Evolutionary conservation across 768 basidiomycete species (phyloP).

Genomic region (Paxillus rubicundulus): DNA sequence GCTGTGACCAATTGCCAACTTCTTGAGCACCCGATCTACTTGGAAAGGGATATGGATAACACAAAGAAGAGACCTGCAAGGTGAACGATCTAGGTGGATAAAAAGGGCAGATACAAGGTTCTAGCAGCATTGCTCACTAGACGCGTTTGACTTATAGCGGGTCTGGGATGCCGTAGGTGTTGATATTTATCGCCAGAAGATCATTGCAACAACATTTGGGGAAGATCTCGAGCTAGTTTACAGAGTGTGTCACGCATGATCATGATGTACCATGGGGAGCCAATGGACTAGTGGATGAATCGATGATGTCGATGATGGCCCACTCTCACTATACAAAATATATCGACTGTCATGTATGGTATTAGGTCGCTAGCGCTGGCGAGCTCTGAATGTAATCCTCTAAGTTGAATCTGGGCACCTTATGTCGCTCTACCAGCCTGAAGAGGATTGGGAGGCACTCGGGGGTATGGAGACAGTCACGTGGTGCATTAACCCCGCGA

Average conservation of each 20-base stretch:
- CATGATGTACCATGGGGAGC: no score
- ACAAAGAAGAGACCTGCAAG: neutral
- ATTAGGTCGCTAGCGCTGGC: no score
- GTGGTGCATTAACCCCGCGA: slow-evolving; percentile 12
- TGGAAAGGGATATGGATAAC: slow-evolving; percentile 8
- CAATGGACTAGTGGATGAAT: neutral
- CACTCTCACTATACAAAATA: no score
- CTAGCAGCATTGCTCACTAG: neutral
- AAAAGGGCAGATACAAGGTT: neutral
- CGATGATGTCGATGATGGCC: no score
- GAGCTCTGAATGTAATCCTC: no score
- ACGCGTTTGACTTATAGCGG: slow-evolving; percentile 10
- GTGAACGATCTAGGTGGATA: neutral
- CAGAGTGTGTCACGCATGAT: no score
- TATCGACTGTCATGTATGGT: no score
- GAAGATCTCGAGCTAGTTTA: neutral
- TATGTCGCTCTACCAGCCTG: no score
- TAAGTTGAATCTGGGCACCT: no score
- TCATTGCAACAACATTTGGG: neutral
- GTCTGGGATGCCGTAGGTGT: neutral
- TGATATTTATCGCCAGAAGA: neutral
- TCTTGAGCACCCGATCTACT: neutral
- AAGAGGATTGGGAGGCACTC: no score
- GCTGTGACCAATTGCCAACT: slow-evolving; percentile 7
- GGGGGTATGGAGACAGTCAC: neutral